Conservation (phyloP, 2,329 filamentous ascomycete genomes). For the Tricladium varicosporioides region DNA sequence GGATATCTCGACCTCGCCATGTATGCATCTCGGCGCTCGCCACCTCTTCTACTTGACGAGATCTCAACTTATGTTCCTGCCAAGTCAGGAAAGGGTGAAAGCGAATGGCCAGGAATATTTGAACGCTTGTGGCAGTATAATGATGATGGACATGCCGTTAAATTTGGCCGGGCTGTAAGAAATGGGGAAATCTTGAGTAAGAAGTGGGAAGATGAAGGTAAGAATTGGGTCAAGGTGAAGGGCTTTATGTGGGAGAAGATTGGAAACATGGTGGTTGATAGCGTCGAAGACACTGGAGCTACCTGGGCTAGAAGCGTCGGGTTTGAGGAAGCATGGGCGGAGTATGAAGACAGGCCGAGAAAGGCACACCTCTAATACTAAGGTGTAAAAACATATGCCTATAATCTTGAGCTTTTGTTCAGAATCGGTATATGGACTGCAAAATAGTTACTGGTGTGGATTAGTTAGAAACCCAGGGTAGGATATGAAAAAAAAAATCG, state of each 20-base stretch:
- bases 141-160: slow-evolving; percentile 82
- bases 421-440: too few species aligned
- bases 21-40: slow-evolving; percentile 68
- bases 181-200: slow-evolving; percentile 56
- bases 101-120: slow-evolving; percentile 40
- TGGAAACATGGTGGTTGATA: slow-evolving; percentile 61
- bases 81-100: slow-evolving; percentile 30
- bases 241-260: slow-evolving; percentile 59
- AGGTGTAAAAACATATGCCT: too few species aligned
- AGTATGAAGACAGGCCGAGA: slow-evolving; percentile 24
- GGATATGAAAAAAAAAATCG: too few species aligned
- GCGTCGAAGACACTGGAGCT: slow-evolving; percentile 49
- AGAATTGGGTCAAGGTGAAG: slow-evolving; percentile 51
- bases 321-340: slow-evolving; percentile 64
- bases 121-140: slow-evolving; percentile 45
- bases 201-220: slow-evolving; percentile 41
- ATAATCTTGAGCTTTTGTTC: too few species aligned
- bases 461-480: too few species aligned
- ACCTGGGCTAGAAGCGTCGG: slow-evolving; percentile 63
- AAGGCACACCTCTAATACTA: slow-evolving; percentile 17
- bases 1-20: slow-evolving; percentile 70
- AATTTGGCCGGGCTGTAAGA: slow-evolving; percentile 68
- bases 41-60: slow-evolving; percentile 56
- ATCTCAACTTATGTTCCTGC: slow-evolving; percentile 59
- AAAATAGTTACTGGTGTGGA: too few species aligned